Base-by-base conservation (phyloP, 495 filamentous ascomycete species). In the Podospora fimiseda region DNA sequence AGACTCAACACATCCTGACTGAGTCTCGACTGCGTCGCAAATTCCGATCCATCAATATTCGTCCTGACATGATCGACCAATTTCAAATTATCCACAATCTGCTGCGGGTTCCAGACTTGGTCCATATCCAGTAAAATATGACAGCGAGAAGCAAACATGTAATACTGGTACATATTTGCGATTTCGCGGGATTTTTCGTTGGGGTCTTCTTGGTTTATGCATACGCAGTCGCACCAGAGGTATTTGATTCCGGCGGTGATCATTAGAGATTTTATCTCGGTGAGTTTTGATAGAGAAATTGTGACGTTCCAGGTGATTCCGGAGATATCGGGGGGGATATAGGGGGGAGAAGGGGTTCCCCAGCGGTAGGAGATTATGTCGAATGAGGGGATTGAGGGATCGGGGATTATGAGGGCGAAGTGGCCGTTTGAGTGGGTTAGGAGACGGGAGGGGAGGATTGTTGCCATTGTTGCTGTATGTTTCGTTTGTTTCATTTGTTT, bases 41-140 rank as follows among this genome's bases (percentile, higher is more conserved):
- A 23, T 1, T 52, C 52, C 3, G 56, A 47, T 14, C 52, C 60
- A 33, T 37, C 7, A 49, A 62, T 56, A 44, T 50, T 21, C 18
- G 13, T 22, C n/a, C 59, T 24, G 24, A 62, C 21, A 40, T 62
- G 60, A 50, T 57, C 52, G 16, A 62, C 18, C 19, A 59, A 45
- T 44, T 55, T 47, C n/a, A 62, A 37, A 37, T 62, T 49, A 18
- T 59, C 48, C 9, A 63, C 53, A 27, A 63, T 60, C 7, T 16
- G 19, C 16, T 60, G 50, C 7, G 60, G 60, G 47, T 55, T 44
- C 60, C 57, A 63, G 14, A 58, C 57, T 24, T 55, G 33, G 15
- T 43, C 24, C 53, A 63, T 60, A 22, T 60, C 60, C 36, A 63
- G 44, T 50, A 63, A 19, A 24, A 63, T 57, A 39, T 63, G 53